These are phyloP conservation scores for Ophiostoma fasciatum DNA, from an alignment of 2,329 filamentous ascomycete species.

Conservation along the genomic window DNA sequence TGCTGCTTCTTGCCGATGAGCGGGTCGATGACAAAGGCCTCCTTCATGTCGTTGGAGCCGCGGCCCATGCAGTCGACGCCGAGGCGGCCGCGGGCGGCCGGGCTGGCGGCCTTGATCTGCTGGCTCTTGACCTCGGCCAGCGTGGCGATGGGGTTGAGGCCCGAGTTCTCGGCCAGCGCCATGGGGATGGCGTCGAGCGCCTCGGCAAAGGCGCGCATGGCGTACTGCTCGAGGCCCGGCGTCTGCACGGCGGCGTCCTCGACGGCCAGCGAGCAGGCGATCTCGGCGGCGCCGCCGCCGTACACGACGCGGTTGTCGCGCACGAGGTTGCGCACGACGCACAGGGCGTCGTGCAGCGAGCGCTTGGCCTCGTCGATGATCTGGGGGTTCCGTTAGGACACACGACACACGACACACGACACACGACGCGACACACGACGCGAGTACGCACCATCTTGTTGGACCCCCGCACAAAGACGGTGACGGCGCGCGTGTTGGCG, in stretches of 20 bases:
- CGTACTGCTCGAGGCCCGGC: slow-evolving; percentile 94
- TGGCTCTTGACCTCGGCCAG: slow-evolving; percentile 90
- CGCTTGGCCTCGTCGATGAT: slow-evolving; percentile 99
- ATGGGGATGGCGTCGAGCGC: slow-evolving; percentile 88
- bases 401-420: not conserved
- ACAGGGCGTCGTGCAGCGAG: slow-evolving; percentile 91
- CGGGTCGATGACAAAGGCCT: slow-evolving; percentile 95
- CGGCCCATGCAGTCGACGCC: slow-evolving; percentile 97
- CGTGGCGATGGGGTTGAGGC: slow-evolving; percentile 88
- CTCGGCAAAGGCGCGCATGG: slow-evolving; percentile 95
- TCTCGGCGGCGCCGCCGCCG: slow-evolving; percentile 89
- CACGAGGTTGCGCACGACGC: slow-evolving; percentile 92
- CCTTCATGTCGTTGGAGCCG: slow-evolving; percentile 92
- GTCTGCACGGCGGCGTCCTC: slow-evolving; percentile 92
- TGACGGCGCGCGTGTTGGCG: slow-evolving; percentile 92
- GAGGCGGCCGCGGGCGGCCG: slow-evolving; percentile 42
- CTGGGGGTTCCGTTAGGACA: slow-evolving; percentile 28
- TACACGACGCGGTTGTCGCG: slow-evolving; percentile 95
- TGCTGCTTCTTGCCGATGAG: slow-evolving; percentile 97
- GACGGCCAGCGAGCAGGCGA: slow-evolving; percentile 90
- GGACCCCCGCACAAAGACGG: slow-evolving; percentile 88
- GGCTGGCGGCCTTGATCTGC: slow-evolving; percentile 60
- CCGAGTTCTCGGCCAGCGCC: slow-evolving; percentile 94
- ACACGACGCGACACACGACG: slow-evolving; percentile 37
- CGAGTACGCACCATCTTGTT: too few relatives aligned